These are phyloP conservation scores for Paraphoma sp. DNA, from an alignment of 2,329 filamentous ascomycete genomes.

Conservation along the genomic window DNA sequence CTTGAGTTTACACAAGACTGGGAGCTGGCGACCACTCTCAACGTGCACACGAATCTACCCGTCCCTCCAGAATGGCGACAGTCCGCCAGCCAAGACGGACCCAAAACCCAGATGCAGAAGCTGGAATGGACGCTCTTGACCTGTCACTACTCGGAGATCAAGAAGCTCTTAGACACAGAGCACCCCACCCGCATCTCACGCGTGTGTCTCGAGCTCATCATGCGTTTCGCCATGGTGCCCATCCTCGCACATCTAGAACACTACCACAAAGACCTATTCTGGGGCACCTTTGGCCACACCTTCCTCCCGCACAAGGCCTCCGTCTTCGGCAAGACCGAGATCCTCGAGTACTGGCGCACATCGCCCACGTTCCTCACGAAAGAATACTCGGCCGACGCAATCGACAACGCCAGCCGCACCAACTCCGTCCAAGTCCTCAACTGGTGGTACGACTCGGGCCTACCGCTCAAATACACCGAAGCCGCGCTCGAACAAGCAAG, in stretches of 20 bases:
- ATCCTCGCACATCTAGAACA: slow-evolving; percentile 76
- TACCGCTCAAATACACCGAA: slow-evolving; percentile 85
- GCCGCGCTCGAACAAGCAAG: slow-evolving; percentile 87
- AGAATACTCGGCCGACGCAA: slow-evolving; percentile 82
- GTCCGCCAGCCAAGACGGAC: slow-evolving; percentile 67
- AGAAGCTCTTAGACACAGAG: slow-evolving; percentile 73
- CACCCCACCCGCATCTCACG: slow-evolving; percentile 79
- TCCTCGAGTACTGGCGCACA: slow-evolving; percentile 90
- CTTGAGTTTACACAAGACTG: slow-evolving; percentile 86
- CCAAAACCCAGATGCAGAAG: slow-evolving; percentile 76
- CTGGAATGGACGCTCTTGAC: slow-evolving; percentile 87
- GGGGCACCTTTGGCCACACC: slow-evolving; percentile 80
- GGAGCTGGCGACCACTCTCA: slow-evolving; percentile 83
- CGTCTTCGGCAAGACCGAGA: slow-evolving; percentile 82
- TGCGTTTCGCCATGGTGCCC: slow-evolving; percentile 85
- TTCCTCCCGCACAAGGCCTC: slow-evolving; percentile 89
- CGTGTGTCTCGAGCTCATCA: slow-evolving; percentile 84
- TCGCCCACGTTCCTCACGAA: slow-evolving; percentile 83
- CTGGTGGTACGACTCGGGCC: slow-evolving; percentile 86
- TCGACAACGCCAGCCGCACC: slow-evolving; percentile 85
- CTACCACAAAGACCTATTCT: slow-evolving; percentile 76
- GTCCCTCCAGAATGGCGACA: slow-evolving; percentile 76
- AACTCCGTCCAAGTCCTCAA: slow-evolving; percentile 86
- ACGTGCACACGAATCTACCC: slow-evolving; percentile 78
- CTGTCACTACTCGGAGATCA: slow-evolving; percentile 72